Base-by-base conservation (phyloP, 2,329 filamentous ascomycete genomes). In the Parastagonospora nodorum region DNA sequence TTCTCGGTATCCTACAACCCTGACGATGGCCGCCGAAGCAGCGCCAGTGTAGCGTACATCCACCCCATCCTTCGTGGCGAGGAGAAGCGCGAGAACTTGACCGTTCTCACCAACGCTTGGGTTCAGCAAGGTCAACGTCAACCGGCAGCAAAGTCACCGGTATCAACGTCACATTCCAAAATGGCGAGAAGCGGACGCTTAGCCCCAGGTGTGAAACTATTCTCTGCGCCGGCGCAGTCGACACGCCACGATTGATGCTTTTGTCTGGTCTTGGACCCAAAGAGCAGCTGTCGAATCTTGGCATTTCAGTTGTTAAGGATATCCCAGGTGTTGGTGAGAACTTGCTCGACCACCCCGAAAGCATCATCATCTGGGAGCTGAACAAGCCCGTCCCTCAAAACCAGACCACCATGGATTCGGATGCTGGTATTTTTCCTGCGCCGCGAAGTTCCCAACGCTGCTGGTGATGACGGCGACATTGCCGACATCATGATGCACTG, bases 401-500 rank as follows among this genome's bases (percentile, higher is more conserved):
- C 77, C 88, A 92, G 78, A 94, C 90, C 42, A 93, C 89, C 68
- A 93, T 93, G 89, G 89, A 94, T 77, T 95, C 88, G 19, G 92
- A 96, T 69, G 90, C 90, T 2, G 90, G 89, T 57, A 88, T 94
- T 69, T 69, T 96, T 96, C 82, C 80, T 96, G 50, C 89, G 91
- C 55, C 88, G 90, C 52, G 86, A 95, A 74, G 71, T 80, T 11
- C 79, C 84, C 63, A 86, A 92, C 67, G 88, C 90, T 2, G 83
- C 81, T 3, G 83, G 83, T 49, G 77, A 78, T 2, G 90, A 95
- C 63, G 88, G 88, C 45, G 83, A 88, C 55, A 87, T 89, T 48
- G 89, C 88, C 57, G 92, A 96, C 69, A 78, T 95, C 67, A 96
- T 96, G 92, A 94, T 94, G 88, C 91, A 96, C 79, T 96, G 91